phyloP scores from a whole-genome alignment of 306 rosid species.

The Vicia villosa region DNA sequence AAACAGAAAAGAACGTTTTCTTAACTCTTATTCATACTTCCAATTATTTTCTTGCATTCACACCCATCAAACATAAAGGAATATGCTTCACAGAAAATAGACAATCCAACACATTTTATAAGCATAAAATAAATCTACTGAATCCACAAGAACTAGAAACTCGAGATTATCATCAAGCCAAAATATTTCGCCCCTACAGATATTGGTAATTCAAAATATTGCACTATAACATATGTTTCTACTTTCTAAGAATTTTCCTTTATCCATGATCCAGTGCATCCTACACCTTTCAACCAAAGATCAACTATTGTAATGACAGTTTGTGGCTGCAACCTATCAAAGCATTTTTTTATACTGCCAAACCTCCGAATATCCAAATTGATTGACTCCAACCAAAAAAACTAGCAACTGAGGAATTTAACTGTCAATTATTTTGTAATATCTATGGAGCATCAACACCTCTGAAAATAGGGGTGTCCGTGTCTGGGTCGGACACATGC shows the following conservation, averaged over 20 bases:
- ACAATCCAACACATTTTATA: neutral
- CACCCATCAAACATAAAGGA: conserved; percentile 4
- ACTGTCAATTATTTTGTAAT: neutral
- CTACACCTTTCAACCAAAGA: neutral
- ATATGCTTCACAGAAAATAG: neutral
- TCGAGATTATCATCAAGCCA: conserved; percentile 2
- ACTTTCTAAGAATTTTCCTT: neutral
- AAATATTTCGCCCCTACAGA: neutral
- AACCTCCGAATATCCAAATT: neutral
- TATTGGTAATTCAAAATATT: no score
- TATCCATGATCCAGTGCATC: neutral
- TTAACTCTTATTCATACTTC: neutral
- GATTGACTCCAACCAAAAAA: neutral
- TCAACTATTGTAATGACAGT: neutral
- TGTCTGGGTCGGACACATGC: no score
- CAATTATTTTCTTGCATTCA: neutral
- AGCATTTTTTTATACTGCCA: no score
- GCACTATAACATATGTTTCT: no score
- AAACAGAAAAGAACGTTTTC: neutral
- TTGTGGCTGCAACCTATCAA: no score
- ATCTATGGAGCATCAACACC: neutral
- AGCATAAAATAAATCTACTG: neutral
- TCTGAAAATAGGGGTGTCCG: no score
- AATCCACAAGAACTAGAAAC: conserved; percentile 4
- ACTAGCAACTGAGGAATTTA: neutral